phyloP scores from a whole-genome alignment of 805 yeast species.

The Suhomyces sp. region DNA sequence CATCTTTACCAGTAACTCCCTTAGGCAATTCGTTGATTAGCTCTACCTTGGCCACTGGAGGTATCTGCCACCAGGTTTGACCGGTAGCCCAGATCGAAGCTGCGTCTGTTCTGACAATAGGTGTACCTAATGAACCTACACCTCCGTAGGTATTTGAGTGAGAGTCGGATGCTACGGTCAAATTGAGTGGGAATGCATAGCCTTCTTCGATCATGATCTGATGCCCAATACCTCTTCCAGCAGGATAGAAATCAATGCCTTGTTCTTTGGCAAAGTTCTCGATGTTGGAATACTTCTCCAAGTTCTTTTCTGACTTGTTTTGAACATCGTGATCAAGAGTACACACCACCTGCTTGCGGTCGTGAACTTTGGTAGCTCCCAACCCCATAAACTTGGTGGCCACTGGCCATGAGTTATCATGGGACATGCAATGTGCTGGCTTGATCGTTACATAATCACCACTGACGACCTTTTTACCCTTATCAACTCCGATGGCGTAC shows the following conservation, averaged over 20 bases:
- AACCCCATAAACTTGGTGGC: slow-evolving; percentile 94
- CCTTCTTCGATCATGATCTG: slow-evolving; percentile 99
- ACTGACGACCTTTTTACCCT: slow-evolving; percentile 70
- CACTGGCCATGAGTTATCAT: slow-evolving; percentile 99
- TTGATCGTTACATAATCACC: slow-evolving; percentile 94
- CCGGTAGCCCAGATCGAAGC: slow-evolving; percentile 99
- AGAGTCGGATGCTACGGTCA: slow-evolving; percentile 96
- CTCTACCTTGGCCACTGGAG: slow-evolving; percentile 95
- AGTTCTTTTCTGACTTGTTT: slow-evolving; percentile 82
- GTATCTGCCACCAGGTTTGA: slow-evolving; percentile 99
- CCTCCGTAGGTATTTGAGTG: slow-evolving; percentile 99
- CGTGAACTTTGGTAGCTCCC: slow-evolving; percentile 81
- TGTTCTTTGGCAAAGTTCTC: slow-evolving; percentile 86
- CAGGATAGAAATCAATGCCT: slow-evolving; percentile 95
- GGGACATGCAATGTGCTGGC: slow-evolving; percentile 99
- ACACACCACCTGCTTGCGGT: slow-evolving; percentile 89
- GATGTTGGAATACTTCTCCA: slow-evolving; percentile 84
- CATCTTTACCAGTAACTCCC: slow-evolving; percentile 95
- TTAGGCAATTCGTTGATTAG: slow-evolving; percentile 74
- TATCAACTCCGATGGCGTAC: slow-evolving; percentile 81
- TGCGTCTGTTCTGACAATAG: slow-evolving; percentile 97
- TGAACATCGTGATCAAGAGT: slow-evolving; percentile 98
- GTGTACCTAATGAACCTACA: slow-evolving; percentile 92
- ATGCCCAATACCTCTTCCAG: slow-evolving; percentile 98
- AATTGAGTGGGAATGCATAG: slow-evolving; percentile 89